A percentile compares a stretch with the other conserved stretches of the same genome.
These are phyloP conservation scores for Monilinia fructigena DNA, from an alignment of 2,329 filamentous ascomycete genomes.

Conservation along the genomic window DNA sequence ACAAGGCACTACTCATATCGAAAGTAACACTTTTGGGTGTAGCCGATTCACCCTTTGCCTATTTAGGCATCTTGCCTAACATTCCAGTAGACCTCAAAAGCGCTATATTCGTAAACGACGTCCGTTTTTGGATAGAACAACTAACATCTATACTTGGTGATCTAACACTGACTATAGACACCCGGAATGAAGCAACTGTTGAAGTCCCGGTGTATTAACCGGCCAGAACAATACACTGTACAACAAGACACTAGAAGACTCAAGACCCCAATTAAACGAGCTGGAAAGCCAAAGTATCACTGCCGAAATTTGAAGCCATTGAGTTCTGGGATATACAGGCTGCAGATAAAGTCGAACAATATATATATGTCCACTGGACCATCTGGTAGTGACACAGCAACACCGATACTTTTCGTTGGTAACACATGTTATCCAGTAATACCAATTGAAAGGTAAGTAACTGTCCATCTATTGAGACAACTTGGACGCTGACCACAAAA, in stretches of 20 bases:
- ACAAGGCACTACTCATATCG: background rate
- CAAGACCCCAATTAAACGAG: background rate
- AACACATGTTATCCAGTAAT: conserved; percentile 41
- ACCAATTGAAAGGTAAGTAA: conserved; percentile 32
- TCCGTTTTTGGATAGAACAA: background rate
- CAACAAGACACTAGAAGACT: background rate
- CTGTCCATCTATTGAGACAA: background rate
- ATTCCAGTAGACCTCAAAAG: background rate
- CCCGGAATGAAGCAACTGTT: background rate
- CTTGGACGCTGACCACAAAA: background rate
- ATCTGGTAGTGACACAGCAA: conserved; percentile 39
- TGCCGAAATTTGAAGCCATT: background rate
- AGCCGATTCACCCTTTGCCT: background rate
- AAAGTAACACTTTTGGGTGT: background rate
- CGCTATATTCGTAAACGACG: background rate
- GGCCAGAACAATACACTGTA: background rate
- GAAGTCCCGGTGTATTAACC: background rate
- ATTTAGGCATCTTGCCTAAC: background rate
- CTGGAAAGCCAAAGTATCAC: background rate
- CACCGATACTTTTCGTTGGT: conserved; percentile 41
- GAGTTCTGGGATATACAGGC: background rate
- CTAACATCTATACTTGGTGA: background rate
- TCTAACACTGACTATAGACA: background rate
- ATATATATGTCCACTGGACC: conserved; percentile 28
- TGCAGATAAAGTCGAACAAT: background rate